Evolutionary conservation across 2,329 filamentous ascomycete genomes (phyloP).

Genomic region (Chaetomium strumarium): DNA sequence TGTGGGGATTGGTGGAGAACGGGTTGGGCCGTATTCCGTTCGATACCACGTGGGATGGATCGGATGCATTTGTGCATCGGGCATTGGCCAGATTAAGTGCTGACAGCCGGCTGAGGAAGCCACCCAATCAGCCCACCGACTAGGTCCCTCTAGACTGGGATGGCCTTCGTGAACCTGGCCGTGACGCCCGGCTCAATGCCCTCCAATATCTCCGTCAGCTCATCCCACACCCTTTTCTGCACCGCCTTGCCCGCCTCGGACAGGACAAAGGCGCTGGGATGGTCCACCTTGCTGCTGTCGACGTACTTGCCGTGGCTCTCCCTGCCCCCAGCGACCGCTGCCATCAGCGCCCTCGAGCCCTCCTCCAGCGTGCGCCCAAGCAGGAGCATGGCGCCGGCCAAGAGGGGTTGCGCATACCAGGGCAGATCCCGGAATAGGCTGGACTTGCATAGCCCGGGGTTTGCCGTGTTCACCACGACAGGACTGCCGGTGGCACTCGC

Average conservation of each 20-base stretch:
- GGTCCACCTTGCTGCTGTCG: slow-evolving; percentile 28
- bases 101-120: neutral
- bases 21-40: neutral
- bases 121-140: too few relatives aligned
- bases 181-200: slow-evolving; percentile 34
- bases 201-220: slow-evolving; percentile 40
- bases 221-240: slow-evolving; percentile 36
- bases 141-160: too few relatives aligned
- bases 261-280: slow-evolving; percentile 30
- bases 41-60: neutral
- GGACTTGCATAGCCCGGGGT: slow-evolving; percentile 25
- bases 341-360: slow-evolving; percentile 17
- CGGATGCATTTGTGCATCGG: neutral
- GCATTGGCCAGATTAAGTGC: neutral
- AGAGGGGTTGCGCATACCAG: neutral
- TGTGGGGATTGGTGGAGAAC: slow-evolving; percentile 5
- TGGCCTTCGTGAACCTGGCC: neutral
- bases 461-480: slow-evolving; percentile 34
- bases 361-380: slow-evolving; percentile 14
- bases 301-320: slow-evolving; percentile 39
- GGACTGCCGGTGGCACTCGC: slow-evolving; percentile 23
- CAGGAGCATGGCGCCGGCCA: neutral
- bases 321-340: slow-evolving; percentile 24
- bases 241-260: slow-evolving; percentile 34
- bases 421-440: slow-evolving; percentile 10